phyloP scores from a whole-genome alignment of 768 basidiomycete species.

The Lactarius akahatsu region DNA sequence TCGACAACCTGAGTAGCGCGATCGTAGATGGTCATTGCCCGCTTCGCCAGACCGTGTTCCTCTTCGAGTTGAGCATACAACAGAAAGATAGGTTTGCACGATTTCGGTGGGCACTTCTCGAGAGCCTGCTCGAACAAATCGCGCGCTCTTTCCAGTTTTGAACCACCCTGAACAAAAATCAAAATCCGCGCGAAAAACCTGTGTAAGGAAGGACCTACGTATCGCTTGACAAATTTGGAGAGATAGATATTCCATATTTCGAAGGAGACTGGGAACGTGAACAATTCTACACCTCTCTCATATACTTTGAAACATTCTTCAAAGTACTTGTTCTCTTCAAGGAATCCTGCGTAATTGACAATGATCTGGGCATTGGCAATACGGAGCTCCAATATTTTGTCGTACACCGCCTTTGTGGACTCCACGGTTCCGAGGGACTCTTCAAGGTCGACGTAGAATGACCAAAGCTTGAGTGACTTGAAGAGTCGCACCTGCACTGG shows the following conservation, averaged over 20 bases:
- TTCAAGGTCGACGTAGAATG: slow-evolving; percentile 96
- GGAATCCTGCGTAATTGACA: slow-evolving; percentile 94
- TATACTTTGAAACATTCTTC: slow-evolving; percentile 99
- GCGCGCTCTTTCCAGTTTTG: slow-evolving; percentile 92
- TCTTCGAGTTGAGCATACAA: slow-evolving; percentile 98
- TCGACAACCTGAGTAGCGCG: slow-evolving; percentile 84
- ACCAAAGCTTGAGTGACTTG: slow-evolving; percentile 98
- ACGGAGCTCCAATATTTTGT: slow-evolving; percentile 92
- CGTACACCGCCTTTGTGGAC: slow-evolving; percentile 88
- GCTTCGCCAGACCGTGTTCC: slow-evolving; percentile 91
- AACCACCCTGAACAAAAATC: slow-evolving; percentile 63
- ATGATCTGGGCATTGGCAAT: slow-evolving; percentile 99
- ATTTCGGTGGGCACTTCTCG: slow-evolving; percentile 93
- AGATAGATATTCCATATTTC: slow-evolving; percentile 99
- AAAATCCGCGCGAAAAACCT: not conserved
- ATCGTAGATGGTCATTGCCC: slow-evolving; percentile 94
- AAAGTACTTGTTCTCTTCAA: slow-evolving; percentile 97
- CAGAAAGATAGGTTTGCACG: slow-evolving; percentile 90
- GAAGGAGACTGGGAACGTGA: slow-evolving; percentile 97
- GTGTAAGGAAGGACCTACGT: slow-evolving; percentile 52
- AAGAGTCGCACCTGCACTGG: slow-evolving; percentile 88
- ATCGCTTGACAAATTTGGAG: slow-evolving; percentile 95
- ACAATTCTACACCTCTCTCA: slow-evolving; percentile 94
- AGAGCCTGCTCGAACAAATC: slow-evolving; percentile 98
- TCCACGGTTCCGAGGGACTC: slow-evolving; percentile 96